Evolutionary conservation across 2,329 filamentous ascomycete genomes (phyloP).

Genomic region (Nemania sp.): DNA sequence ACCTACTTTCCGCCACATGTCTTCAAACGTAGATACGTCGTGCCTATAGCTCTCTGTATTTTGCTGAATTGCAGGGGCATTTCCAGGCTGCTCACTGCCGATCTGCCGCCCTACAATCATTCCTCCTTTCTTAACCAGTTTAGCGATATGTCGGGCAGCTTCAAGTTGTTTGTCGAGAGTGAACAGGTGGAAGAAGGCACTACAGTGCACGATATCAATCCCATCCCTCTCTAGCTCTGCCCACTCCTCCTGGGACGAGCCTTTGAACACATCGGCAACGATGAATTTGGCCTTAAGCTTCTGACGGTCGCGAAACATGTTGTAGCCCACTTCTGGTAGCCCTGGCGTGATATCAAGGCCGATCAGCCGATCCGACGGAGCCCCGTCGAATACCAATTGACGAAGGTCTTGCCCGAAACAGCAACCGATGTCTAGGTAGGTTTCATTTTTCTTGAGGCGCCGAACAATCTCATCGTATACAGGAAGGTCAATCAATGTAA

Average conservation of each 20-base stretch:
- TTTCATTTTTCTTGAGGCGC: conserved; percentile 28
- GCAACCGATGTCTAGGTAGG: conserved; percentile 48
- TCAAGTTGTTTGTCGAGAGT: conserved; percentile 39
- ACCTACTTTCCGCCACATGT: conserved; percentile 39
- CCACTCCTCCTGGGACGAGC: conserved; percentile 33
- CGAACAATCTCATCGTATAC: conserved; percentile 36
- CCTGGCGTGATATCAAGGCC: conserved; percentile 44
- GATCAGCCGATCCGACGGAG: conserved; percentile 38
- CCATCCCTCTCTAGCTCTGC: conserved; percentile 34
- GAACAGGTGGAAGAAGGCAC: conserved; percentile 47
- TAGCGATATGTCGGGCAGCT: conserved; percentile 37
- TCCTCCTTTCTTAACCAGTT: conserved; percentile 37
- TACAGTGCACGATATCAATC: conserved; percentile 46
- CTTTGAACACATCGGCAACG: conserved; percentile 42
- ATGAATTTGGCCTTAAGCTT: conserved; percentile 41
- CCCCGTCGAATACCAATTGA: conserved; percentile 45
- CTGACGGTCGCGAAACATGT: conserved; percentile 47
- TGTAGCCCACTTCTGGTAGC: conserved; percentile 45
- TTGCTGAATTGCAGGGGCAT: conserved; percentile 34
- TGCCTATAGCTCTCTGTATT: conserved; percentile 36
- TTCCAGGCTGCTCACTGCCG: conserved; percentile 36
- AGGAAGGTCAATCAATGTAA: conserved; percentile 37
- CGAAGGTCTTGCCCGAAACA: conserved; percentile 50
- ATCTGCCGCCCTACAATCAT: conserved; percentile 42
- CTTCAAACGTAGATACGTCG: conserved; percentile 32